These are phyloP conservation scores for Penicillium malachiteum DNA, from an alignment of 495 filamentous ascomycete species.

Conservation along the genomic window DNA sequence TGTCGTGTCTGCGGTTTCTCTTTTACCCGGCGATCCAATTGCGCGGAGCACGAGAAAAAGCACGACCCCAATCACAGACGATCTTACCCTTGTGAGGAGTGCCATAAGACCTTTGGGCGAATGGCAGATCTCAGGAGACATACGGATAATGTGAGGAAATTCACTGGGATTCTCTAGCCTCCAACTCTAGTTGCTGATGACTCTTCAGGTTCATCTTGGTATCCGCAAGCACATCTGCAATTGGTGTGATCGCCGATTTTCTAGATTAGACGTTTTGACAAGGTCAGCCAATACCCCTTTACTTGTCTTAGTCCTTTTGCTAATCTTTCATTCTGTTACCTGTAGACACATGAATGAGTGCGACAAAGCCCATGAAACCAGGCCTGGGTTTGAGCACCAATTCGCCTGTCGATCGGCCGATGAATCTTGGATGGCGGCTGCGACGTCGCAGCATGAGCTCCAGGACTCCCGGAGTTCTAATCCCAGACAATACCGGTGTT, in stretches of 20 bases:
- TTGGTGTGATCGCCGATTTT: slow-evolving; percentile 11
- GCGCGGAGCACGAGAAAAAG: slow-evolving; percentile 84
- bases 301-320: too few species aligned
- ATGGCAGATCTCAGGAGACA: slow-evolving; percentile 86
- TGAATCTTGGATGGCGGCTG: background rate
- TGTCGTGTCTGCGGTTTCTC: slow-evolving; percentile 76
- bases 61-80: slow-evolving; percentile 76
- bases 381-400: background rate
- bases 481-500: too few species aligned
- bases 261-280: slow-evolving; percentile 8
- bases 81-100: slow-evolving; percentile 68
- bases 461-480: background rate
- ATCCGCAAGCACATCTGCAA: slow-evolving; percentile 15
- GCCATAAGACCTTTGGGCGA: slow-evolving; percentile 44
- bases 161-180: background rate
- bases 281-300: slow-evolving; percentile 6
- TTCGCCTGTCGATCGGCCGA: background rate
- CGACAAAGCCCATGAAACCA: too few species aligned
- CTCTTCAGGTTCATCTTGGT: slow-evolving; percentile 13
- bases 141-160: slow-evolving; percentile 65
- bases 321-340: too few species aligned
- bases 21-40: slow-evolving; percentile 89
- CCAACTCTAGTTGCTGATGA: slow-evolving; percentile 1
- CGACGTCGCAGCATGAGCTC: background rate
- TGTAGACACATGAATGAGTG: too few species aligned